A percentile compares a stretch with the other conserved stretches of the same genome.
Conservation (phyloP, 768 basidiomycete species). For the Auriscalpium vulgare region DNA sequence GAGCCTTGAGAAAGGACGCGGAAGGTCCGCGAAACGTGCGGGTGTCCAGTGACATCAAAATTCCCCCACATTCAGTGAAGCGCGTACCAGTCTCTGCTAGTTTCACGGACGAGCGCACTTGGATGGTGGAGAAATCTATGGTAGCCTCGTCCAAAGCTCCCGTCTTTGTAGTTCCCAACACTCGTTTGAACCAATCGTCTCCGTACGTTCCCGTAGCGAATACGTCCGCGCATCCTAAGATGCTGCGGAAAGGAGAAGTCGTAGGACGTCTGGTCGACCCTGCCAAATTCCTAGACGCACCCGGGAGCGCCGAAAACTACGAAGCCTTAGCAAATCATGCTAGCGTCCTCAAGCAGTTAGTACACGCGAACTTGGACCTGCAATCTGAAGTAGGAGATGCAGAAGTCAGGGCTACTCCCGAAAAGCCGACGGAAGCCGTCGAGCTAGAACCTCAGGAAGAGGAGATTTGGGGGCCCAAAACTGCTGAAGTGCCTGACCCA, state of each 20-base stretch:
- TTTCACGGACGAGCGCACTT: neutral
- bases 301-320: neutral
- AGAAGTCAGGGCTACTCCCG: neutral
- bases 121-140: neutral
- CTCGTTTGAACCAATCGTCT: neutral
- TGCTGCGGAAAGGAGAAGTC: neutral
- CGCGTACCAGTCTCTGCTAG: neutral
- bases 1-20: neutral
- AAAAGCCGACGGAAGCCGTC: neutral
- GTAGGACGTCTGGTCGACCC: neutral
- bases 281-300: neutral
- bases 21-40: neutral
- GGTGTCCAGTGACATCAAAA: neutral
- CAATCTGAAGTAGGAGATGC: neutral
- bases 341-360: neutral
- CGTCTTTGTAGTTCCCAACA: neutral
- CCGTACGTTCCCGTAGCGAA: neutral
- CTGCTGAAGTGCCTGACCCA: constrained; percentile 13
- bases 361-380: neutral
- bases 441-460: neutral
- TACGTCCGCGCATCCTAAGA: neutral
- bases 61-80: neutral
- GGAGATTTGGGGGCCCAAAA: constrained; percentile 25
- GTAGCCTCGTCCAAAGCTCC: neutral
- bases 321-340: neutral